These are phyloP conservation scores for Ploettnerulaceae sp. DNA, from an alignment of 2,329 filamentous ascomycete genomes.

Conservation along the genomic window DNA sequence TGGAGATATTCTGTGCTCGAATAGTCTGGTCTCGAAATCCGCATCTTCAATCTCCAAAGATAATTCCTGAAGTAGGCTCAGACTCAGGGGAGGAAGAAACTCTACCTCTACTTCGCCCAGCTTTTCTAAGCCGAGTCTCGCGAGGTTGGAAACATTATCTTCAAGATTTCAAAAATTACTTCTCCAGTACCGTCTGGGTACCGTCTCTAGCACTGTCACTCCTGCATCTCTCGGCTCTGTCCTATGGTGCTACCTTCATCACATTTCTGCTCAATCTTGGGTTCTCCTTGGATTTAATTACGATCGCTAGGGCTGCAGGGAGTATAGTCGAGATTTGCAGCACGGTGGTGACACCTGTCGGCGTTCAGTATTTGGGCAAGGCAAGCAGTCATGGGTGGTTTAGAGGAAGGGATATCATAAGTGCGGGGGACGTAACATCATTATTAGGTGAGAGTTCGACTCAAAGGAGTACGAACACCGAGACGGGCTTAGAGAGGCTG, in stretches of 20 bases:
- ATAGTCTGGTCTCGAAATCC: conserved; percentile 38
- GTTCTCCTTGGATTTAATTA: conserved; percentile 44
- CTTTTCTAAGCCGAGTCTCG: background rate
- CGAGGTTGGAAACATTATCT: conserved; percentile 24
- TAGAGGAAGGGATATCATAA: conserved; percentile 14
- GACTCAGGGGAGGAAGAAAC: background rate
- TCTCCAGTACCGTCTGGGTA: conserved; percentile 37
- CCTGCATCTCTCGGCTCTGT: conserved; percentile 51
- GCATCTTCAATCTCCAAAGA: conserved; percentile 31
- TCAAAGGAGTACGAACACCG: conserved; percentile 21
- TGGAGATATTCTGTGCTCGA: conserved; percentile 39
- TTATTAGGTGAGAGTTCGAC: conserved; percentile 17
- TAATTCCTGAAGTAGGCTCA: background rate
- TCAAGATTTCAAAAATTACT: conserved; percentile 36
- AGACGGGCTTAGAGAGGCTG: conserved; percentile 36
- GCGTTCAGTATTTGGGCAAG: conserved; percentile 39
- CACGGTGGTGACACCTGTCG: conserved; percentile 46
- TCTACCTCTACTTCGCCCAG: background rate
- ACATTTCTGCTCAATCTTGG: conserved; percentile 49
- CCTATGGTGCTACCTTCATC: conserved; percentile 50
- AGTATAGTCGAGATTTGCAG: conserved; percentile 49
- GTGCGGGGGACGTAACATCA: conserved; percentile 22
- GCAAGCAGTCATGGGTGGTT: conserved; percentile 30
- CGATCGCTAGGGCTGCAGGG: conserved; percentile 42
- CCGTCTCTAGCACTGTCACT: conserved; percentile 47